Conservation (phyloP, 1,284 basidiomycete genomes). For the Meripilus lineatus region DNA sequence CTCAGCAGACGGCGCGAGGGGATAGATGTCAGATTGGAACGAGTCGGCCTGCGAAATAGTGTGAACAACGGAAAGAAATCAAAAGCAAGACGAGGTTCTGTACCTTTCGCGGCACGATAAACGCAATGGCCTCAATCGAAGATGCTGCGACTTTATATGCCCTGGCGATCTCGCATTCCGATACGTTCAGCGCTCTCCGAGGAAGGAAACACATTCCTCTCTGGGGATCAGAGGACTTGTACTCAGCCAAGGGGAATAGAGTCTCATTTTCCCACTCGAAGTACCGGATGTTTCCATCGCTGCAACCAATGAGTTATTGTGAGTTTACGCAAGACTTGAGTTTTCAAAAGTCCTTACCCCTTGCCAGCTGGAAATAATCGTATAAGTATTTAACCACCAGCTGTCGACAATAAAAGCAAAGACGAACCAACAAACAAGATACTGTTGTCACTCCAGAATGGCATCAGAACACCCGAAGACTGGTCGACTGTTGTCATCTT, state of each 20-base stretch:
- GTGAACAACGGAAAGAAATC: no score
- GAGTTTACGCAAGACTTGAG: not conserved
- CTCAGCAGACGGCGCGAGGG: constrained; percentile 80
- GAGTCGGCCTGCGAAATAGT: constrained; percentile 56
- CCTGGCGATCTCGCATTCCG: constrained; percentile 93
- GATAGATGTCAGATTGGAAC: constrained; percentile 95
- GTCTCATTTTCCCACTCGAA: constrained; percentile 92
- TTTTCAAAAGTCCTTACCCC: constrained; percentile 50
- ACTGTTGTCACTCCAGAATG: constrained; percentile 95
- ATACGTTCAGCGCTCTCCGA: constrained; percentile 81
- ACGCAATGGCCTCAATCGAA: constrained; percentile 84
- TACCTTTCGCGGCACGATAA: constrained; percentile 90
- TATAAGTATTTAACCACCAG: not conserved
- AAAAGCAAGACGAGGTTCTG: no score
- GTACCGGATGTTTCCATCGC: constrained; percentile 93
- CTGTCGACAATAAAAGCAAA: not conserved
- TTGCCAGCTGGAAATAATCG: constrained; percentile 55
- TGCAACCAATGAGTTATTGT: constrained; percentile 25
- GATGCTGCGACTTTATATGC: constrained; percentile 86
- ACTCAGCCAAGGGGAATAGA: constrained; percentile 77
- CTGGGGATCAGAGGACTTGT: constrained; percentile 90
- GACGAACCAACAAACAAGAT: constrained; percentile 83
- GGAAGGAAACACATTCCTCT: constrained; percentile 97
- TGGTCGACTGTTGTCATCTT: constrained; percentile 83
- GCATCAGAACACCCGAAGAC: constrained; percentile 92